These are phyloP conservation scores for Batkoa obscura DNA, from an alignment of 371 early-diverging fungal species.

Conservation along the genomic window DNA sequence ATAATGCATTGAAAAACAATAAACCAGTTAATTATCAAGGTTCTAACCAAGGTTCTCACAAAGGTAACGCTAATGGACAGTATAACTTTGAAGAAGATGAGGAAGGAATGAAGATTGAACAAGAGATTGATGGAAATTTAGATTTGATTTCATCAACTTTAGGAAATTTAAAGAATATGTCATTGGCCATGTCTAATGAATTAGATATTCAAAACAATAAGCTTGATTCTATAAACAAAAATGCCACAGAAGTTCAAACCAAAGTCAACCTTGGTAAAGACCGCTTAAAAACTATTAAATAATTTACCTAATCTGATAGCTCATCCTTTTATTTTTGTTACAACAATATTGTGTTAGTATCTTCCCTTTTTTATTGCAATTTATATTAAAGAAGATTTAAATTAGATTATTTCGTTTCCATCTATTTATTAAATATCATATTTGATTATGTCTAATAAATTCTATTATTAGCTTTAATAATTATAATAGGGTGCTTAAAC, in stretches of 20 bases:
- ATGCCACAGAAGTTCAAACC: neutral
- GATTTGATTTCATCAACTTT: conserved; percentile 35
- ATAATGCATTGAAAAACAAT: conserved; percentile 14
- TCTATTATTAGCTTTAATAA: no score
- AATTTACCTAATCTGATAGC: no score
- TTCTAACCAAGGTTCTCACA: conserved; percentile 12
- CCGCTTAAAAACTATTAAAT: conserved; percentile 2
- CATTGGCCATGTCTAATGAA: conserved; percentile 42
- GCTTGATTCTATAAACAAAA: conserved; percentile 6
- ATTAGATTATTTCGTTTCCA: no score
- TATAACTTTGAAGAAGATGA: conserved; percentile 39
- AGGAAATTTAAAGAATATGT: conserved; percentile 45
- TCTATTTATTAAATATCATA: no score
- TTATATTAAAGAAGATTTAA: no score
- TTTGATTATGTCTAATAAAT: no score
- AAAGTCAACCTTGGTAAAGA: conserved; percentile 4
- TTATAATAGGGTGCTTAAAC: no score
- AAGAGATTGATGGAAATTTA: conserved; percentile 57
- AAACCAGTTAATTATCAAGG: conserved; percentile 14
- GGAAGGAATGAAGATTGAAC: conserved; percentile 42
- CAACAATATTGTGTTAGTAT: no score
- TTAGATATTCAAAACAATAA: conserved; percentile 32
- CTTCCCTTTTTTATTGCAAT: no score
- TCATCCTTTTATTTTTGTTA: no score
- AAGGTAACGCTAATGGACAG: conserved; percentile 20